Conservation (phyloP, 805 yeast genomes). For the Zygosaccharomyces bailii region DNA sequence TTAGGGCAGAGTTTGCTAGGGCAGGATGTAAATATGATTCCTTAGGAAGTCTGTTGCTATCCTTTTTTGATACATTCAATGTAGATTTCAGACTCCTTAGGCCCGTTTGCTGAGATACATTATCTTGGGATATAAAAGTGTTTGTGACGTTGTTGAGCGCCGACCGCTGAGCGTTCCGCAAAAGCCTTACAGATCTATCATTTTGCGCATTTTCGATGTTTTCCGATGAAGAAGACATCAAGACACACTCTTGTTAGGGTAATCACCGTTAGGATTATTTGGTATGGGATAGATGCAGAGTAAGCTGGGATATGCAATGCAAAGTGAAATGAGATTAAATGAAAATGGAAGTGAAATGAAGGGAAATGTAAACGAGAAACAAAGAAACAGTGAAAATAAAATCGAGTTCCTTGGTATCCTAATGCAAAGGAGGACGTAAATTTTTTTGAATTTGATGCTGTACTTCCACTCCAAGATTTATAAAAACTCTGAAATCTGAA, state of each 20-base stretch:
- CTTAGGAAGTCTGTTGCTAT: conserved; percentile 17
- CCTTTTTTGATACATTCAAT: conserved; percentile 19
- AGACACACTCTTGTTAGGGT: conserved; percentile 7
- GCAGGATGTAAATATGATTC: conserved; percentile 12
- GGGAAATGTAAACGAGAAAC: background rate
- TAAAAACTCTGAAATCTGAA: conserved; percentile 3
- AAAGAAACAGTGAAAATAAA: background rate
- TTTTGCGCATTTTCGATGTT: conserved; percentile 22
- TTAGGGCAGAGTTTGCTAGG: conserved; percentile 6
- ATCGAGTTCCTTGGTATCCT: background rate
- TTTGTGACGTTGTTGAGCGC: conserved; percentile 38
- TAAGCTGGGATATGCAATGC: conserved; percentile 4
- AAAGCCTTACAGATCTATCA: conserved; percentile 23
- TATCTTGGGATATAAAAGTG: conserved; percentile 29
- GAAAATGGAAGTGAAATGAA: conserved; percentile 3
- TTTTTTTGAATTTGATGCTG: background rate
- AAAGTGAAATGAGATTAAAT: background rate
- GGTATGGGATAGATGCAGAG: conserved; percentile 3
- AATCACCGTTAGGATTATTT: no score
- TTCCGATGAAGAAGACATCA: conserved; percentile 20
- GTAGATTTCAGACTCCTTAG: conserved; percentile 21
- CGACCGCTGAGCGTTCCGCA: conserved; percentile 30
- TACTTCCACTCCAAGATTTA: conserved; percentile 1
- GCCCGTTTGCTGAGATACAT: conserved; percentile 18
- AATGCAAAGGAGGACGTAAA: conserved; percentile 2